phyloP scores from a whole-genome alignment of 2,329 filamentous ascomycete genomes.

The Colletotrichum tanaceti region DNA sequence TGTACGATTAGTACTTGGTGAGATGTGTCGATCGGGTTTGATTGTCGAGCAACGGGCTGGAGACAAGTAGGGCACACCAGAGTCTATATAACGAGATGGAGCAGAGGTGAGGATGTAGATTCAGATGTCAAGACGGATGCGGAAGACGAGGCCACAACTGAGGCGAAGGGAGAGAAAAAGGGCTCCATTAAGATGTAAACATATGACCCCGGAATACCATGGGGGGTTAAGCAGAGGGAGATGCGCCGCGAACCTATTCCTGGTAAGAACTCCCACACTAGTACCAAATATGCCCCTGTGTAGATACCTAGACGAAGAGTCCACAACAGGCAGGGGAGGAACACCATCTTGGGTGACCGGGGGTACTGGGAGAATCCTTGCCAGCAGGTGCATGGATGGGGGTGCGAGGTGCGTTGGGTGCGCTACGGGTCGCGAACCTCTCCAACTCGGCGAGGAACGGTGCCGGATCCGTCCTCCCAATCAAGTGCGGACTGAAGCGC shows the following conservation, averaged over 20 bases:
- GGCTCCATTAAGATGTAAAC: slow-evolving; percentile 15
- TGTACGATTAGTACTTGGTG: background rate
- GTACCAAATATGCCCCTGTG: slow-evolving; percentile 18
- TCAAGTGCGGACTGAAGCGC: slow-evolving; percentile 12
- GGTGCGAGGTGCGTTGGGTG: slow-evolving; percentile 14
- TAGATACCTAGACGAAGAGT: slow-evolving; percentile 19
- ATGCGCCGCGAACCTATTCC: slow-evolving; percentile 37
- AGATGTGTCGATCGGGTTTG: background rate
- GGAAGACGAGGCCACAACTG: slow-evolving; percentile 12
- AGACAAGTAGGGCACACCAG: slow-evolving; percentile 2
- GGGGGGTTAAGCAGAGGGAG: slow-evolving; percentile 24
- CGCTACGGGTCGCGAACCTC: slow-evolving; percentile 12
- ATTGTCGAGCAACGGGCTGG: background rate
- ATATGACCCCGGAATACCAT: slow-evolving; percentile 21
- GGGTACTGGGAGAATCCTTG: slow-evolving; percentile 37
- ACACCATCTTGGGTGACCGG: slow-evolving; percentile 30
- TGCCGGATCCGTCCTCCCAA: slow-evolving; percentile 17
- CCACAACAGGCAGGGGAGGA: slow-evolving; percentile 16
- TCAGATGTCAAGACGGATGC: slow-evolving; percentile 14
- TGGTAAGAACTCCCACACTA: slow-evolving; percentile 36
- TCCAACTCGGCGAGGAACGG: slow-evolving; percentile 8
- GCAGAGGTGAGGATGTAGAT: background rate
- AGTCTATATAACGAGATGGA: slow-evolving; percentile 29
- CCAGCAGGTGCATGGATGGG: slow-evolving; percentile 30
- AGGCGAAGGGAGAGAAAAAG: slow-evolving; percentile 13